These are phyloP conservation scores for Globisporangium alternatum DNA, from an alignment of 352 stramenopile species.

Conservation along the genomic window DNA sequence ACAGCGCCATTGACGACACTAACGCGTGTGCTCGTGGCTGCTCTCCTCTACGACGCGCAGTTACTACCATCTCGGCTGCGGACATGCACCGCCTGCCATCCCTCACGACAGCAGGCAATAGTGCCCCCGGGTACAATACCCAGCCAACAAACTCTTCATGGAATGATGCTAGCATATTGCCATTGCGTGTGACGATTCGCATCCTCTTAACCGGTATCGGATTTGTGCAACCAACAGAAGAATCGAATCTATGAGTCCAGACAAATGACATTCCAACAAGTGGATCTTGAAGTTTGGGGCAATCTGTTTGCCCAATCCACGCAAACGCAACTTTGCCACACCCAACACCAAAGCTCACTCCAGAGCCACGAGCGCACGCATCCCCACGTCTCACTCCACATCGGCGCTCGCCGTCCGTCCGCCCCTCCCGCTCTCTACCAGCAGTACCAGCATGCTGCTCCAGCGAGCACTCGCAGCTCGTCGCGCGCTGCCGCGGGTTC, in stretches of 20 bases:
- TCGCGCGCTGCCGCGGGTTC: too few relatives aligned
- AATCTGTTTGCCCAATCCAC: constrained; percentile 5
- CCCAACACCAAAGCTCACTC: constrained; percentile 6
- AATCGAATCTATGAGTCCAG: not conserved
- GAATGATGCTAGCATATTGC: too few relatives aligned
- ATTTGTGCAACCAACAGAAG: not conserved
- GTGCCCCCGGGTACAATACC: too few relatives aligned
- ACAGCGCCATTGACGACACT: not conserved
- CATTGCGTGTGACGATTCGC: not conserved
- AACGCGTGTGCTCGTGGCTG: not conserved
- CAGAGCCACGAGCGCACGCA: not conserved
- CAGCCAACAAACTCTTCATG: too few relatives aligned
- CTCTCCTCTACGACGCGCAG: constrained; percentile 16
- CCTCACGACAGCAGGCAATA: not conserved
- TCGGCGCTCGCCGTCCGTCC: not conserved
- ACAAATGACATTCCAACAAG: not conserved
- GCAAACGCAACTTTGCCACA: not conserved
- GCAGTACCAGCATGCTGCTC: not conserved
- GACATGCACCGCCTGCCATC: constrained; percentile 10
- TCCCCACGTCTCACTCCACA: not conserved
- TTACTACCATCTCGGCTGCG: constrained; percentile 38
- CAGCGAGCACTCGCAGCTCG: not conserved
- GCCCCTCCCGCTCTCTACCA: not conserved
- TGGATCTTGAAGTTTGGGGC: constrained; percentile 1
- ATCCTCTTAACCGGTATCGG: not conserved